Percentiles rank a stretch among this genome's conserved stretches.
These are phyloP conservation scores for Gaeumannomyces sp. DNA, from an alignment of 2,329 filamentous ascomycete species.

Conservation along the genomic window DNA sequence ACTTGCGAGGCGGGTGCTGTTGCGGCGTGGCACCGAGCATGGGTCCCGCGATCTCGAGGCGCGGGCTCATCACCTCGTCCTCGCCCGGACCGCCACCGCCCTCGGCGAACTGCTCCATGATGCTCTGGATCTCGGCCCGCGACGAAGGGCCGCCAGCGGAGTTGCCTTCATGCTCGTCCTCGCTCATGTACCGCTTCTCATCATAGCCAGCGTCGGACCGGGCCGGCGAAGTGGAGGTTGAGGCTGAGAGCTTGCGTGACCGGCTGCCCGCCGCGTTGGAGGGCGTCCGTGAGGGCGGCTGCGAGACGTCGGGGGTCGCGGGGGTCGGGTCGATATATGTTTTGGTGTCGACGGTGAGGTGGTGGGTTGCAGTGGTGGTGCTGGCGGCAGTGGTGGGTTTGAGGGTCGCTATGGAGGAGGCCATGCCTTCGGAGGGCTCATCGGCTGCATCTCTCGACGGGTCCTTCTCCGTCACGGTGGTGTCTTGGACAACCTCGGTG, in stretches of 20 bases:
- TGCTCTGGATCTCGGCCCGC: constrained; percentile 85
- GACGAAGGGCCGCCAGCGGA: constrained; percentile 31
- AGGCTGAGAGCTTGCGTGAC: constrained; percentile 28
- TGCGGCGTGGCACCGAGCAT: constrained; percentile 55
- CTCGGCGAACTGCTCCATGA: constrained; percentile 93
- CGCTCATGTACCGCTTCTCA: constrained; percentile 49
- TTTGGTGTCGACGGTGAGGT: constrained; percentile 38
- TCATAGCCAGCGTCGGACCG: constrained; percentile 51
- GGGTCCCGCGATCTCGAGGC: constrained; percentile 75
- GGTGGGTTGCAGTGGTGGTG: constrained; percentile 31
- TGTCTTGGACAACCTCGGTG: constrained; percentile 5
- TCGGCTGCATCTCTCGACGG: not conserved
- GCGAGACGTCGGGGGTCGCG: constrained; percentile 47
- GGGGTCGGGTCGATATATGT: constrained; percentile 54
- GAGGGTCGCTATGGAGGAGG: constrained; percentile 40
- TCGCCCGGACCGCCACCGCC: constrained; percentile 63
- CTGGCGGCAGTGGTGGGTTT: constrained; percentile 37
- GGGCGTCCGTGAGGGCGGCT: constrained; percentile 53
- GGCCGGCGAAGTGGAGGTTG: constrained; percentile 40
- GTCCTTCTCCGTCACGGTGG: constrained; percentile 8
- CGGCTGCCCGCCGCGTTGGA: constrained; percentile 45
- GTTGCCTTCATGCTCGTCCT: constrained; percentile 56
- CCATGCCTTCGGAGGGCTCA: constrained; percentile 13
- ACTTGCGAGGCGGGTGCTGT: constrained; percentile 74
- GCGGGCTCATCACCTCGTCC: constrained; percentile 88